Percentiles rank a stretch among this genome's conserved stretches.
Conservation (phyloP, 441 rosid species). For the Cnidoscolus chayamansa region DNA sequence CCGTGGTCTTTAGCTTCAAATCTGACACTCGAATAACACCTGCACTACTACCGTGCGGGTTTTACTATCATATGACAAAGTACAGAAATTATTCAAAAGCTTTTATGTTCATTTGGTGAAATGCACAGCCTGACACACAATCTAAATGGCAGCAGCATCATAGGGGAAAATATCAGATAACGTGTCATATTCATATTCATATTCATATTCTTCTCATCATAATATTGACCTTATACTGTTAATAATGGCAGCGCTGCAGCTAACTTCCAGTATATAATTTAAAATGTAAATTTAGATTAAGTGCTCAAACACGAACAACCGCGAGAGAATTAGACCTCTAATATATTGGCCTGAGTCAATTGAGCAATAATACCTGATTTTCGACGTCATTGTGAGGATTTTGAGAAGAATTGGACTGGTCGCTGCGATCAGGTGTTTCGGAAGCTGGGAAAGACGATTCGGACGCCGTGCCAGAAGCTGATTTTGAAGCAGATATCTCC, state of each 20-base stretch:
- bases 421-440: conserved; percentile 52
- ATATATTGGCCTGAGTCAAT: background rate
- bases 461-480: conserved; percentile 34
- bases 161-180: too few species aligned
- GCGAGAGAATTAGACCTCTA: too few species aligned
- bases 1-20: too few species aligned
- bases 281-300: background rate
- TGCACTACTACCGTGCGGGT: too few species aligned
- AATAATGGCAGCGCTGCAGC: too few species aligned
- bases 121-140: background rate
- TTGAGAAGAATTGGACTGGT: conserved; percentile 44
- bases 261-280: too few species aligned
- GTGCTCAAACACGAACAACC: background rate
- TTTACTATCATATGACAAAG: too few species aligned
- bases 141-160: background rate
- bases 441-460: conserved; percentile 37
- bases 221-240: background rate
- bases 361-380: conserved; percentile 42
- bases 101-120: background rate
- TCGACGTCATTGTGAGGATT: conserved; percentile 47
- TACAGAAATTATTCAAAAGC: too few species aligned
- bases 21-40: too few species aligned
- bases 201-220: background rate
- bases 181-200: too few species aligned
- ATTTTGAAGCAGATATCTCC: conserved; percentile 39